These are phyloP conservation scores for Pichia membranifaciens DNA, from an alignment of 805 yeast species.

Conservation along the genomic window DNA sequence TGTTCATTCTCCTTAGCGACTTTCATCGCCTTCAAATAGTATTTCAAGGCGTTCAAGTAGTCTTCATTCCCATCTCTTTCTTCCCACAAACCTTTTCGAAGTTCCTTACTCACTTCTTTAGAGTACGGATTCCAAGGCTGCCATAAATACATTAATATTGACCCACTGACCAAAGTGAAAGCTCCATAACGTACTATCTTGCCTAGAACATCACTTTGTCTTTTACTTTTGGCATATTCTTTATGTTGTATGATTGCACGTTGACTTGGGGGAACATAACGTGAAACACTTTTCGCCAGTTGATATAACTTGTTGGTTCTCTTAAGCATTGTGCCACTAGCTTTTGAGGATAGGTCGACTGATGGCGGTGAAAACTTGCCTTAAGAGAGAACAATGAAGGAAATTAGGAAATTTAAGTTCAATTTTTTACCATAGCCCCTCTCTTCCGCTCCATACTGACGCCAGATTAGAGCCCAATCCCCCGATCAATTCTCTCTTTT, in stretches of 20 bases:
- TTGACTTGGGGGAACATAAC: slow-evolving; percentile 15
- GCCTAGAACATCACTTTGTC: slow-evolving; percentile 13
- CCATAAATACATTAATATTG: slow-evolving; percentile 24
- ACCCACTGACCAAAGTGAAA: slow-evolving; percentile 17
- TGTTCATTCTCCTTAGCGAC: slow-evolving; percentile 50
- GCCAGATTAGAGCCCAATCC: no score
- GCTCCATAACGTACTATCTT: slow-evolving; percentile 15
- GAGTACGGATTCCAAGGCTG: slow-evolving; percentile 33
- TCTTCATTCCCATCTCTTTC: slow-evolving; percentile 65
- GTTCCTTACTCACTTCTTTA: slow-evolving; percentile 52
- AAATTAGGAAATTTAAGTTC: background rate
- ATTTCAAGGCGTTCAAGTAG: slow-evolving; percentile 59
- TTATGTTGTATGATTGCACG: slow-evolving; percentile 9
- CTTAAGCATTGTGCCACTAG: background rate
- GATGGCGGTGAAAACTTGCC: no score
- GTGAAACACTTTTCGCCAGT: background rate
- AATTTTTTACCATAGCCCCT: no score
- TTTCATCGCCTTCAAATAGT: slow-evolving; percentile 69
- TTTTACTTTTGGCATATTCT: slow-evolving; percentile 12
- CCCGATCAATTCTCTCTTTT: no score
- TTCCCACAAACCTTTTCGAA: slow-evolving; percentile 78
- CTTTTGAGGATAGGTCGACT: background rate
- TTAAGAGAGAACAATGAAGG: background rate
- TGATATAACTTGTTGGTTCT: background rate
- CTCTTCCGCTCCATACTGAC: no score